phyloP scores from a whole-genome alignment of 2,329 filamentous ascomycete genomes.

The Trichoderma sp. region DNA sequence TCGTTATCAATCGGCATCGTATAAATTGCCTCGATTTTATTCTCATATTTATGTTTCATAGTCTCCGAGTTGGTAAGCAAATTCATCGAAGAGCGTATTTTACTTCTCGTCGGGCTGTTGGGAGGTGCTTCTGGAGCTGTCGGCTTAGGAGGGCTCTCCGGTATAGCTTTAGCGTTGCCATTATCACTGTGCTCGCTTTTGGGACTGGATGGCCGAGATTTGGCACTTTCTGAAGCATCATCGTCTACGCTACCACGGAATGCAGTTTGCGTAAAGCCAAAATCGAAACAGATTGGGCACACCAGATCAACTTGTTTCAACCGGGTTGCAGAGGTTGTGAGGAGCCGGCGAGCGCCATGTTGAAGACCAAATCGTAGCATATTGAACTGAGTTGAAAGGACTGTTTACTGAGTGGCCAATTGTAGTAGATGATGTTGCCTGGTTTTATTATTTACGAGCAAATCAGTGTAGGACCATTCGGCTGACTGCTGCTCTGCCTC shows the following conservation, averaged over 20 bases:
- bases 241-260: neutral
- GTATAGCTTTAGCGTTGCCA: neutral
- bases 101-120: neutral
- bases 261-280: constrained; percentile 11
- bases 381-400: neutral
- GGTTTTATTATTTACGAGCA: neutral
- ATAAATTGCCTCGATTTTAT: neutral
- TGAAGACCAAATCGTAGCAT: neutral
- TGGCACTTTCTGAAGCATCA: neutral
- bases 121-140: neutral
- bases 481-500: constrained; percentile 12
- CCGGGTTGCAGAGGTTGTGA: neutral
- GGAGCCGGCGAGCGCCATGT: neutral
- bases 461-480: neutral
- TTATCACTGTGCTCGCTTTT: neutral
- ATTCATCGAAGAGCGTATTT: neutral
- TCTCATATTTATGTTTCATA: constrained; percentile 6
- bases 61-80: neutral
- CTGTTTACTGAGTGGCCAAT: neutral
- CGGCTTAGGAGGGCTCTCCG: neutral
- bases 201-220: neutral
- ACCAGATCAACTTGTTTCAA: constrained; percentile 9
- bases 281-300: constrained; percentile 15
- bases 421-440: too few species aligned
- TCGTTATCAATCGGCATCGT: constrained; percentile 1